Evolutionary conservation across 2,329 filamentous ascomycete species (phyloP).

Genomic region (Botrytis fabae): DNA sequence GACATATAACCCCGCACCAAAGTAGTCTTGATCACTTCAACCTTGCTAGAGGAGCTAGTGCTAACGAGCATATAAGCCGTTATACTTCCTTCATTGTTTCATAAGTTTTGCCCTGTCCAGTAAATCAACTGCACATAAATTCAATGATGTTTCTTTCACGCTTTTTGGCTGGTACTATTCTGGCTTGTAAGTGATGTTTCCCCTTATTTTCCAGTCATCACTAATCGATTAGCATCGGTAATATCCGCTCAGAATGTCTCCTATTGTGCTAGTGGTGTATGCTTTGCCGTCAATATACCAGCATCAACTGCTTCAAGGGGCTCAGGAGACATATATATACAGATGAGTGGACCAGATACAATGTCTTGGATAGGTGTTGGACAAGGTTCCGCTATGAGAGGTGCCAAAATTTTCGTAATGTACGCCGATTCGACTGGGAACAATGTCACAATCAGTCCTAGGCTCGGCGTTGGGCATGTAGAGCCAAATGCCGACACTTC

Average conservation of each 20-base stretch:
- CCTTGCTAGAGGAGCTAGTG: neutral
- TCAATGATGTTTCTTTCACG: neutral
- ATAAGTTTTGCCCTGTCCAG: neutral
- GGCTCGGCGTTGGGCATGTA: constrained; percentile 47
- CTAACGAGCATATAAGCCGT: neutral
- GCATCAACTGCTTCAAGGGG: constrained; percentile 51
- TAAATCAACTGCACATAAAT: neutral
- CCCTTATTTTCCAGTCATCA: neutral
- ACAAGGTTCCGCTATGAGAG: constrained; percentile 54
- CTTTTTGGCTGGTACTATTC: constrained; percentile 1
- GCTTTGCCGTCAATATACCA: constrained; percentile 56
- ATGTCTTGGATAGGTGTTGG: constrained; percentile 58
- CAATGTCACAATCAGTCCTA: constrained; percentile 59
- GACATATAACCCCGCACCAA: neutral
- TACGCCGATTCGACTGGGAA: constrained; percentile 53
- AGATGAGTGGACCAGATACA: constrained; percentile 53
- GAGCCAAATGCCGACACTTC: constrained; percentile 46
- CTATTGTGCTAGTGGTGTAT: constrained; percentile 32
- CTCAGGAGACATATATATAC: constrained; percentile 57
- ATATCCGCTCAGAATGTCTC: constrained; percentile 30
- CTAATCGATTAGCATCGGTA: constrained; percentile 26
- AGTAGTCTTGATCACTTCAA: neutral
- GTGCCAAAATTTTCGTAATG: constrained; percentile 59
- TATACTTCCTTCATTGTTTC: neutral
- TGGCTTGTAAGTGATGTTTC: constrained; percentile 6